Conservation (phyloP, 176 grass and related monocot genomes). For the Leersia perrieri region DNA sequence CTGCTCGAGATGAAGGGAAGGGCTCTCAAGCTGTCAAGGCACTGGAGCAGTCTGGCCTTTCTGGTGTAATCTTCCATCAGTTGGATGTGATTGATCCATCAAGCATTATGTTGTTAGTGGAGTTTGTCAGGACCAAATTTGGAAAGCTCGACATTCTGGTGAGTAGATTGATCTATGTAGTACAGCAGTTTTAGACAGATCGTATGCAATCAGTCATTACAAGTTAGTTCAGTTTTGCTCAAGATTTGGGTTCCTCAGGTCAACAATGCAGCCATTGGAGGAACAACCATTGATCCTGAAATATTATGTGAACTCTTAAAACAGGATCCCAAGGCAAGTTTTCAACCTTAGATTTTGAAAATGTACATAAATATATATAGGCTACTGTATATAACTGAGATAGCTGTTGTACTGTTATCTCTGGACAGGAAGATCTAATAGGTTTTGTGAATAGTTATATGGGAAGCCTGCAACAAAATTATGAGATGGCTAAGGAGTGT, state of each 20-base stretch:
- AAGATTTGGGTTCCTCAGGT: slow-evolving; percentile 24
- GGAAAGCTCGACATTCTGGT: slow-evolving; percentile 49
- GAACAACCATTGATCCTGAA: slow-evolving; percentile 27
- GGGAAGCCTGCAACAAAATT: slow-evolving; percentile 23
- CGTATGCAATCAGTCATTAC: too few species aligned
- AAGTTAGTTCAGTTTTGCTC: background rate
- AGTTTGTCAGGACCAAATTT: slow-evolving; percentile 40
- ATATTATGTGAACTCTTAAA: background rate
- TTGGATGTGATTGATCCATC: slow-evolving; percentile 29
- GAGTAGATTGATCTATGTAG: background rate
- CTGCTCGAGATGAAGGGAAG: slow-evolving; percentile 40
- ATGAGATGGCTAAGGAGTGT: slow-evolving; percentile 51
- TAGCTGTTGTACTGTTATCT: background rate
- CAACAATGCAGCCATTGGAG: slow-evolving; percentile 34
- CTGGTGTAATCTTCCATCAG: slow-evolving; percentile 46
- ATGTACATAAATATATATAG: background rate
- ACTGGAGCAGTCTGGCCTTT: background rate
- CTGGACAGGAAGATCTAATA: background rate
- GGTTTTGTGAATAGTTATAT: slow-evolving; percentile 9
- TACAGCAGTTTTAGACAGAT: background rate
- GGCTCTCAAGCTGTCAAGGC: slow-evolving; percentile 32
- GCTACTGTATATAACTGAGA: background rate
- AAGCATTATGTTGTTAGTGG: slow-evolving; percentile 28
- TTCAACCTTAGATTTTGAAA: background rate
- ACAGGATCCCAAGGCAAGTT: slow-evolving; percentile 26